Evolutionary conservation across 768 basidiomycete genomes (phyloP).

Genomic region (Dioszegia hungarica): DNA sequence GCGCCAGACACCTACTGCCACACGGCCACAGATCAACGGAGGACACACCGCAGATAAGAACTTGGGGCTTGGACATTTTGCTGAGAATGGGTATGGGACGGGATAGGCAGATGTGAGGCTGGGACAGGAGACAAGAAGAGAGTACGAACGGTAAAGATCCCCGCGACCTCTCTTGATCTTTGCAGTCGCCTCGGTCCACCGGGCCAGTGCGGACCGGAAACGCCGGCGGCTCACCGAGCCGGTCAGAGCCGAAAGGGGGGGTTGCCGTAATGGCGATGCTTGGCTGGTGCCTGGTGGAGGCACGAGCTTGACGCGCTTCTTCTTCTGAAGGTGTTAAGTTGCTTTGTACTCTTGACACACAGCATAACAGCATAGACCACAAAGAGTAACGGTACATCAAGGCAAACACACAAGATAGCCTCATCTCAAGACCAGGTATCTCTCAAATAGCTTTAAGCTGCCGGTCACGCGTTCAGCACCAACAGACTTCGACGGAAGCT

Average conservation of each 20-base stretch:
- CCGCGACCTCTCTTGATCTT: background rate
- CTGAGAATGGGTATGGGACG: background rate
- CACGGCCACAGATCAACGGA: too few species aligned
- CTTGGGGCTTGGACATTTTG: constrained; percentile 41
- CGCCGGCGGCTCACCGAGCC: background rate
- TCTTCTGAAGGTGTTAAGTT: too few species aligned
- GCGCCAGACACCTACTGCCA: constrained; percentile 15
- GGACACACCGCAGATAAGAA: too few species aligned
- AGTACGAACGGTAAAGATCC: background rate
- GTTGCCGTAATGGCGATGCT: background rate
- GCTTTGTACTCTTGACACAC: too few species aligned
- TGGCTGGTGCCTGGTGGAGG: background rate
- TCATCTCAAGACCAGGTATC: too few species aligned
- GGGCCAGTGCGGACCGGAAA: background rate
- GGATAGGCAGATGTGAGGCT: background rate
- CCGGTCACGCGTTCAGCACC: too few species aligned
- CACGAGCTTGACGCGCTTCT: too few species aligned
- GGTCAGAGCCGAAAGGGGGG: constrained; percentile 4
- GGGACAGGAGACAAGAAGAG: background rate
- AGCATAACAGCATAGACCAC: too few species aligned
- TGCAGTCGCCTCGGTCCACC: background rate
- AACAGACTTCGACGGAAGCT: too few species aligned
- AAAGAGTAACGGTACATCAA: too few species aligned
- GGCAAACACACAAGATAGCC: too few species aligned
- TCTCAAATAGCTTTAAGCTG: too few species aligned